Percentiles rank a stretch among this genome's conserved stretches.
These are phyloP conservation scores for Aspergillus ruber DNA, from an alignment of 2,329 filamentous ascomycete species.

Conservation along the genomic window DNA sequence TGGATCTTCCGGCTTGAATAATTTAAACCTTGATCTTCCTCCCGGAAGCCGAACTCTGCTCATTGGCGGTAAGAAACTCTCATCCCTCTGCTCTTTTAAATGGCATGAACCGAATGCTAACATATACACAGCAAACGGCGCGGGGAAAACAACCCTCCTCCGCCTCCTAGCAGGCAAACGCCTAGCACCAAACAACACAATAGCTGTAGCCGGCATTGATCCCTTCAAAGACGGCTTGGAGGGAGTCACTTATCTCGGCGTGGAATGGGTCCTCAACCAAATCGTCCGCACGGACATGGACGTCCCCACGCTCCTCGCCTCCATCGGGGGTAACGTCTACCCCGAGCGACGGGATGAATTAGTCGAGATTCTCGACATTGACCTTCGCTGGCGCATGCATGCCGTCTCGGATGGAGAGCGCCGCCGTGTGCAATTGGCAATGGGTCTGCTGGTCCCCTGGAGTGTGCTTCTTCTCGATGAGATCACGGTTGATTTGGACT, in stretches of 20 bases:
- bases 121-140: conserved; percentile 65
- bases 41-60: conserved; percentile 79
- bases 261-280: conserved; percentile 97
- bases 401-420: conserved; percentile 90
- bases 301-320: conserved; percentile 74
- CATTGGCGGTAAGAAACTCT: conserved; percentile 61
- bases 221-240: conserved; percentile 86
- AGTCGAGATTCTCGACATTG: conserved; percentile 81
- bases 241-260: conserved; percentile 91
- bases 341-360: conserved; percentile 79
- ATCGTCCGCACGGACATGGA: conserved; percentile 95
- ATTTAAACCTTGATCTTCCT: conserved; percentile 71
- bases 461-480: conserved; percentile 85
- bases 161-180: conserved; percentile 92
- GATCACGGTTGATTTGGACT: conserved; percentile 92
- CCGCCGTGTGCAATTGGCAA: conserved; percentile 85
- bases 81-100: background rate
- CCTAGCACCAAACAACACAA: conserved; percentile 68
- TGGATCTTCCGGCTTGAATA: conserved; percentile 67
- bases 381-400: conserved; percentile 90
- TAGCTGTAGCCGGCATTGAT: conserved; percentile 75
- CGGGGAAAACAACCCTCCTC: conserved; percentile 93
- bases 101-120: background rate
- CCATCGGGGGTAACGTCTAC: conserved; percentile 80
- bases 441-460: conserved; percentile 92